Percentiles rank a stretch among this genome's conserved stretches.
Conservation (phyloP, 257 asterid species). For the Fraxinus cuspidata region DNA sequence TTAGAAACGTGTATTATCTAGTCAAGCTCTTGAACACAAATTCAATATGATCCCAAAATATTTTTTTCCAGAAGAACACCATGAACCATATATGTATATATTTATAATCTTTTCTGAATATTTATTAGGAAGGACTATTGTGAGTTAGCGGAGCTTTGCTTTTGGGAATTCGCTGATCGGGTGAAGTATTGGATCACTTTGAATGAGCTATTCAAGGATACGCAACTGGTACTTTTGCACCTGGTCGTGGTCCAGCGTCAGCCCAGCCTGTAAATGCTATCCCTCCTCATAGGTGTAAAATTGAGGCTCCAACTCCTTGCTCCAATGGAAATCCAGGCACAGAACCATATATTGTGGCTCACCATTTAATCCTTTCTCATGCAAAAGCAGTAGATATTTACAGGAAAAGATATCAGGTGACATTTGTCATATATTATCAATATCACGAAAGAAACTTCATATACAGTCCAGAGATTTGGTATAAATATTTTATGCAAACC, state of each 20-base stretch:
- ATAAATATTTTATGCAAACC: no score
- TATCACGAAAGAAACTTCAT: no score
- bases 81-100: no score
- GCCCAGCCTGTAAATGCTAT: background rate
- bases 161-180: slow-evolving; percentile 49
- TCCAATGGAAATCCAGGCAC: slow-evolving; percentile 31
- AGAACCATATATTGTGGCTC: slow-evolving; percentile 42
- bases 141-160: slow-evolving; percentile 44
- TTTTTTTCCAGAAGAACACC: no score
- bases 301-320: background rate
- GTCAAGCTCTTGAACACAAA: background rate
- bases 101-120: background rate
- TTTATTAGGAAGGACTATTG: slow-evolving; percentile 33
- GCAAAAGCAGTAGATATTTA: slow-evolving; percentile 25
- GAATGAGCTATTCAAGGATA: slow-evolving; percentile 40
- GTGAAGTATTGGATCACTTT: slow-evolving; percentile 47
- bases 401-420: slow-evolving; percentile 16
- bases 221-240: slow-evolving; percentile 21
- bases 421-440: background rate
- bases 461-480: no score
- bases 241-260: slow-evolving; percentile 30
- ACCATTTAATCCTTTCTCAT: slow-evolving; percentile 38
- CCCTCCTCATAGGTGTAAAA: background rate
- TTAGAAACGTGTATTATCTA: background rate
- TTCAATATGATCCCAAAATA: no score